Base-by-base conservation (phyloP, 805 yeast species). In the Saccharomycopsis sp. region DNA sequence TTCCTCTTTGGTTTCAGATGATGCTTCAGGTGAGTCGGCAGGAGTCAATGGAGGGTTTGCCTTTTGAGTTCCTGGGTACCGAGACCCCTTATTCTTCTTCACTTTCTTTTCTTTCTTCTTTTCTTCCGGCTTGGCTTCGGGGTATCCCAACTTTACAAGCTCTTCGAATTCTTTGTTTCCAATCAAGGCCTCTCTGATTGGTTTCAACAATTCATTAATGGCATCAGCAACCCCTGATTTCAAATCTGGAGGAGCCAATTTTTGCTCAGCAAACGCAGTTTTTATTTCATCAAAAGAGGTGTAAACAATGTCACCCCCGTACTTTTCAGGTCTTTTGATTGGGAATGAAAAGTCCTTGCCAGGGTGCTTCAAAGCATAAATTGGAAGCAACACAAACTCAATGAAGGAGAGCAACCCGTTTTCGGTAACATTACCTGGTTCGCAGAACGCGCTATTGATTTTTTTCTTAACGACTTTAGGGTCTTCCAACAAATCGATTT, bases 31-130 rank as follows among this genome's bases (percentile, higher is more conserved):
- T 30, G 50, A 26, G 10, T 48, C 45, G 13, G 48, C 57, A 12
- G 57, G 50, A 40, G 58, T 55, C 13, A 50, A 53, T 32, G 66
- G 69, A 52, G n/a, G n/a, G n/a, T n/a, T n/a, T n/a, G n/a, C n/a
- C n/a, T n/a, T n/a, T n/a, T n/a, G n/a, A n/a, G n/a, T n/a, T n/a
- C 94, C 95, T 31, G 96, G 96, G 71, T 82, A 85, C 62, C 75
- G 75, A n/a, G 86, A 57, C 48, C 97, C 97, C 64, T 86, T 85
- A 58, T 84, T 77, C 68, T 87, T 87, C 68, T 87, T 87, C 42
- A 52, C 56, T 57, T 77, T 81, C 57, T 76, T 83, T 61, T 77
- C 83, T 59, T 75, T 81, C 59, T 73, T 75, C 53, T 73, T 74
- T 57, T 71, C 69, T 52, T 71, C 75, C 33, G 65, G 69, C 13